Evolutionary conservation across 176 grass and related monocot species (phyloP), one percentile per base, ranked within the genome.

Genomic region (Oryza meridionalis): DNA sequence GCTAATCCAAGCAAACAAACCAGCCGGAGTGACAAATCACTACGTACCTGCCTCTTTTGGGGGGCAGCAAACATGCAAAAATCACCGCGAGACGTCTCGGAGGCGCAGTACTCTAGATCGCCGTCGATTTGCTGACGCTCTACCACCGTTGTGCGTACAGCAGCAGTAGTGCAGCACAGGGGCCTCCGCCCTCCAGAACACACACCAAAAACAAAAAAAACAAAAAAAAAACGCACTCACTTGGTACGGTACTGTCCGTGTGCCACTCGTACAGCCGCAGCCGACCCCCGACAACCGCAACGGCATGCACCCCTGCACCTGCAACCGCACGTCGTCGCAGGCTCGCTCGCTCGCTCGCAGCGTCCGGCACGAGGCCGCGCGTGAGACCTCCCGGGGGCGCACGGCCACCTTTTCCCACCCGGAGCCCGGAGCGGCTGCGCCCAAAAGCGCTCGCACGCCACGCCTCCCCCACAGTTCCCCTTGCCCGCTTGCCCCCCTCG

Each of bases 401-500:
- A 40, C 38, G 38, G 7, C 38, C 38, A 40, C 53, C 74, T 53
- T 84, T 83, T 4, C 59, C 58, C 3, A 63, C 70, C 68, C 59
- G 75, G 37, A 76, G 59, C 24, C 77, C 88, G 27, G 45, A 50
- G 78, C 26, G 3, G 73, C 73, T 82, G 88, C 83, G 43, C 78
- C 83, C 88, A 78, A 86, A 82, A 86, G 73, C 66, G 70, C 46
- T 6, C 79, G 51, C 32, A 16, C 59, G 55, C 77, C 53, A 67
- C 9, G 3, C 9, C 7, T 37, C 46, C n/a, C 69, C 4, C 1
- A 0, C 17, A 26, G 67, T 25, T 27, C 67, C 27, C n/a, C 69
- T 31, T 43, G 75, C 59, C 27, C 11, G 24, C 38, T 40, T 40
- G 38, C 38, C 38, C 6, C 51, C 51, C 4, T 35, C 33, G 33